Evolutionary conservation across 2,329 filamentous ascomycete species (phyloP), one percentile per base, ranked within the genome.

Genomic region (Westerdykella aurantiaca): DNA sequence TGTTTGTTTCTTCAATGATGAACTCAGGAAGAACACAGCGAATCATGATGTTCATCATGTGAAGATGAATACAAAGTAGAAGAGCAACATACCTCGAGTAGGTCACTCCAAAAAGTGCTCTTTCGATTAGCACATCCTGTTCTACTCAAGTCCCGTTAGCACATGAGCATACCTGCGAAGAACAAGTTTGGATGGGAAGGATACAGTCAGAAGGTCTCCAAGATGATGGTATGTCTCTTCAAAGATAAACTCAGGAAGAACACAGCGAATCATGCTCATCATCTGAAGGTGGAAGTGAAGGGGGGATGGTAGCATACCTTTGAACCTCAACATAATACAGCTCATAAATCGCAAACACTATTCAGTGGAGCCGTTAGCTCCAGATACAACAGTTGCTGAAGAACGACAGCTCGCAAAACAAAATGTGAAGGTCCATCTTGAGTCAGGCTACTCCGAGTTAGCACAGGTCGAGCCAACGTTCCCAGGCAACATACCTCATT

Each of bases 11-110:
- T 35, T 79, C 78, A 81, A 76, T 56, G 70, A 69, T 61, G 62
- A 56, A 69, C 75, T 80, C 77, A 66, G 78, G 69, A 80, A 81
- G 75, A 81, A 80, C 76, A 81, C 77, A 82, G 79, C 77, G 74
- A 80, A 74, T 71, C 62, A 71, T 72, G 66, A 7, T 29, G 25
- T 72, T 82, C 79, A 81, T 82, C 79, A 81, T 69, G 54, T 53
- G 48, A 52, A 47, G 39, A 47, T 49, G 39, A 47, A 22, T 39
- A 34, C 44, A 42, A 41, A 16, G 41, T 18, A 31, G 6, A 38
- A 45, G 44, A 34, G 31, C 25, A 23, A 16, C 16, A 45, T 53
- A 52, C 58, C 63, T 29, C 25, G 7, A 10, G 25, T 12, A 29
- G 25, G 3, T 7, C 7, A 29, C 4, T 29, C 9, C 3, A 9